Conservation (phyloP, 345 rosid species). For the Citrus reticulata region DNA sequence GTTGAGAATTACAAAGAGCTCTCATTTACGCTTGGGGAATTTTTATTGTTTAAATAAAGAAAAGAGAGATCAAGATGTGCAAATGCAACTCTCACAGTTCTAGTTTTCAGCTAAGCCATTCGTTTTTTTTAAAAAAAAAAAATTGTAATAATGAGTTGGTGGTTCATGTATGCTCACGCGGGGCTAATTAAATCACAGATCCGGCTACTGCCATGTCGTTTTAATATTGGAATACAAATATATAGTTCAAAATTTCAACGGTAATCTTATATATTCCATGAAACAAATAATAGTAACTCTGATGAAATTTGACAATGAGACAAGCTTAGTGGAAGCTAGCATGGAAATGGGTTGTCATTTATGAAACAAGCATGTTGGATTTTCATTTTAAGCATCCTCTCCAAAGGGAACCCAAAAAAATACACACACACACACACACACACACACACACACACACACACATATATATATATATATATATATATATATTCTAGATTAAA, state of each 20-base stretch:
- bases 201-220: slow-evolving; percentile 8
- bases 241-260: not conserved
- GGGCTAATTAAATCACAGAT: slow-evolving; percentile 11
- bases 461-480: too few species aligned
- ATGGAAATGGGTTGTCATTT: slow-evolving; percentile 25
- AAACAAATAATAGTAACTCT: not conserved
- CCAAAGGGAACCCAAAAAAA: not conserved
- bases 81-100: not conserved
- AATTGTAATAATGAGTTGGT: not conserved
- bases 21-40: not conserved
- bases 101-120: not conserved
- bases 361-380: slow-evolving; percentile 9
- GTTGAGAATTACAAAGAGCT: slow-evolving; percentile 4
- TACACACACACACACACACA: too few species aligned
- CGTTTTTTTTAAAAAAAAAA: not conserved
- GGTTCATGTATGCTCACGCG: slow-evolving; percentile 33
- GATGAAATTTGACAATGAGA: not conserved
- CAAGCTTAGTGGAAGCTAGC: slow-evolving; percentile 12
- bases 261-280: not conserved
- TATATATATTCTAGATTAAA: not conserved
- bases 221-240: not conserved
- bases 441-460: too few species aligned
- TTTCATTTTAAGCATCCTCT: not conserved
- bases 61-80: slow-evolving; percentile 4
- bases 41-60: not conserved